phyloP scores from a whole-genome alignment of 306 rosid genomes.

The Castanospermum australe region DNA sequence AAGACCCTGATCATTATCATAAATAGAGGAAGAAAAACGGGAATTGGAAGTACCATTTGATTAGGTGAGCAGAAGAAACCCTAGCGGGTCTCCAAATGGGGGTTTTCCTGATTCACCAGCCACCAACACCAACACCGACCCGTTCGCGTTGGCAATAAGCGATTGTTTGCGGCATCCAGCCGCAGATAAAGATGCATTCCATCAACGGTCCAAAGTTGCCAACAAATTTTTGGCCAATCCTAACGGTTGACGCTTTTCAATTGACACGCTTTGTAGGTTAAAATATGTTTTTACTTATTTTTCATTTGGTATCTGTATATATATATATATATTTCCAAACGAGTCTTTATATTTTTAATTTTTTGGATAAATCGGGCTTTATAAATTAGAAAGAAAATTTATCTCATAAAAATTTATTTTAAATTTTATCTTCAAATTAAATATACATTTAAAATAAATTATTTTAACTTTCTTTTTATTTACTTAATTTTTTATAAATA shows the following conservation, averaged over 20 bases:
- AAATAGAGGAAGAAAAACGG: neutral
- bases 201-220: neutral
- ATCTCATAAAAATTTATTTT: too few relatives aligned
- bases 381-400: too few relatives aligned
- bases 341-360: too few relatives aligned
- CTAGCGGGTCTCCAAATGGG: conserved; percentile 11
- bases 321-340: too few relatives aligned
- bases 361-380: too few relatives aligned
- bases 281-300: too few relatives aligned
- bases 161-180: neutral
- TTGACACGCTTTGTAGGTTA: too few relatives aligned
- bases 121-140: neutral
- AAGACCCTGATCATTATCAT: neutral
- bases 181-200: neutral
- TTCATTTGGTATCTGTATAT: too few relatives aligned
- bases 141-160: conserved; percentile 38
- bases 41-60: conserved; percentile 40
- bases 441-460: too few relatives aligned
- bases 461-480: too few relatives aligned
- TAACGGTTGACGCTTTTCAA: neutral
- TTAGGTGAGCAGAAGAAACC: conserved; percentile 27
- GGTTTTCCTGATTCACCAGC: conserved; percentile 13
- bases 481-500: too few relatives aligned
- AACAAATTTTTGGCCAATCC: neutral
- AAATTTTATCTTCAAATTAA: too few relatives aligned